Evolutionary conservation across 176 grass and related monocot genomes (phyloP), one percentile per base, ranked within the genome.

Genomic region (Aechmea fasciata): DNA sequence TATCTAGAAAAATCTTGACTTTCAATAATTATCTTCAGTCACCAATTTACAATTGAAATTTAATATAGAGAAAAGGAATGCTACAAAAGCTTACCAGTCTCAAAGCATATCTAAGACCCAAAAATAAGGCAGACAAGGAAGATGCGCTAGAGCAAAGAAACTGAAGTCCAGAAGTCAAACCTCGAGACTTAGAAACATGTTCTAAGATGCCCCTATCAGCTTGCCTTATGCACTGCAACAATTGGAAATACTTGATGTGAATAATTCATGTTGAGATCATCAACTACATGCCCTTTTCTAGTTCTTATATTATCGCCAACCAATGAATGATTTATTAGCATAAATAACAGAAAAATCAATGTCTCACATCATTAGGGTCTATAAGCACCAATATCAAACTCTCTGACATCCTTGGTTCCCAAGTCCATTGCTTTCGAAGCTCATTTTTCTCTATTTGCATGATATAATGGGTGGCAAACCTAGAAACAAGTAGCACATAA

Each of bases 381-480:
- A 92, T 75, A 72, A 97, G 84, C 24, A 75, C 52, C 57, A 97
- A 83, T 75, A 97, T 78, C 84, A 97, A 90, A 77, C 93, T 90
- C 77, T 97, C 93, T 59, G 84, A 76, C 93, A 97, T 97, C 78
- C 77, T 84, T 59, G 89, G 82, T 74, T 84, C 82, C 93, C 93
- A 97, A 64, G 57, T 79, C 93, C 93, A 97, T 75, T 92, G 93
- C 77, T 84, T 97, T 66, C 90, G 89, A 78, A 97, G 86, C 63
- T 81, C 86, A 19, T 50, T 25, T 73, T 77, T 77, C 81, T 92
- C 89, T 69, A 92, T 63, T 87, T 97, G 86, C 73, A 80, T 86
- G 75, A 97, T 76, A 77, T 87, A 77, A 76, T 92, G 86, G 57
- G 80, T 69, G 19, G 84, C 69, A 71, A 92, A 83, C 76, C 93